Conservation (phyloP, 2,329 filamentous ascomycete species). For the Epichloe brachyelytri region DNA sequence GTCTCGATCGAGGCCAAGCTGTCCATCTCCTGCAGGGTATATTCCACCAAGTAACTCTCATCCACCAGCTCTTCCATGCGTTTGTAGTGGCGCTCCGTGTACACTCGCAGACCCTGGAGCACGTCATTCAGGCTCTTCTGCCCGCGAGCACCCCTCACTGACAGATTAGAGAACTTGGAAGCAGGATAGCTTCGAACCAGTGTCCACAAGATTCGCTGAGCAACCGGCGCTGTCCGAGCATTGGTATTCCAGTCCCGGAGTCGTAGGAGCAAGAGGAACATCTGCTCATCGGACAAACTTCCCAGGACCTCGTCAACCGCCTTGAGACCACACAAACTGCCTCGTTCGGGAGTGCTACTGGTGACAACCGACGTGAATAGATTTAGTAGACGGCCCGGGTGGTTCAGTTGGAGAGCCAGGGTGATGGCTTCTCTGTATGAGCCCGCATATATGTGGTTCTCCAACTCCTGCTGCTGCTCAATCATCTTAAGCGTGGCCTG, state of each 20-base stretch:
- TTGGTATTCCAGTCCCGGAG: slow-evolving; percentile 97
- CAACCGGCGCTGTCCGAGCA: slow-evolving; percentile 68
- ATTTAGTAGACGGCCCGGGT: slow-evolving; percentile 72
- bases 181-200: slow-evolving; percentile 73
- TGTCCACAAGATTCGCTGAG: slow-evolving; percentile 72
- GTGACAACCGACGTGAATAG: slow-evolving; percentile 74
- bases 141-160: slow-evolving; percentile 41
- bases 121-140: slow-evolving; percentile 68
- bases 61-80: slow-evolving; percentile 81
- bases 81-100: slow-evolving; percentile 88
- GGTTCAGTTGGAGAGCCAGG: slow-evolving; percentile 83
- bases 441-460: slow-evolving; percentile 80
- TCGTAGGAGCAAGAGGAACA: slow-evolving; percentile 69
- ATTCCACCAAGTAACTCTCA: slow-evolving; percentile 89
- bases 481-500: slow-evolving; percentile 66
- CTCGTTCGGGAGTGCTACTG: slow-evolving; percentile 43
- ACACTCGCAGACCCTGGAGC: slow-evolving; percentile 72
- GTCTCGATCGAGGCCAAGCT: slow-evolving; percentile 40
- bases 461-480: slow-evolving; percentile 86
- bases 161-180: slow-evolving; percentile 59
- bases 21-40: slow-evolving; percentile 89
- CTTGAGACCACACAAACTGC: slow-evolving; percentile 49
- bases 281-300: slow-evolving; percentile 69
- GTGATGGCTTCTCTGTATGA: slow-evolving; percentile 90
- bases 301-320: slow-evolving; percentile 75